These are phyloP conservation scores for Lepraria neglecta DNA, from an alignment of 495 filamentous ascomycete genomes.

Conservation along the genomic window DNA sequence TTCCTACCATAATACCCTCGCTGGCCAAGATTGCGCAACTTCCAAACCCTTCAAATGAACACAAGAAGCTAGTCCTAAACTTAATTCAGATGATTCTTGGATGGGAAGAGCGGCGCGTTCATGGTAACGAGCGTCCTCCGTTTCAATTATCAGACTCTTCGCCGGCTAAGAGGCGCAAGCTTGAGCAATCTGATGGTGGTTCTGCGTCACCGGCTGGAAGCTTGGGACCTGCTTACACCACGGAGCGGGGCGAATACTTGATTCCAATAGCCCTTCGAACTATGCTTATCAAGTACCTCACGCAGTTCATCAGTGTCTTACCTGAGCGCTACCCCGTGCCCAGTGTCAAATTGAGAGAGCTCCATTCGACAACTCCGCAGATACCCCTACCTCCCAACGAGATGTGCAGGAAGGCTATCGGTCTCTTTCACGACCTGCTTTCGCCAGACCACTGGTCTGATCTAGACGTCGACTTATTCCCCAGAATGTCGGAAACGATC, in stretches of 20 bases:
- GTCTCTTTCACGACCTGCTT: conserved; percentile 77
- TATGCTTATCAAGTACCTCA: conserved; percentile 84
- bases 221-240: conserved; percentile 43
- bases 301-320: conserved; percentile 87
- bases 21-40: conserved; percentile 81
- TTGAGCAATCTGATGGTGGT: conserved; percentile 48
- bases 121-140: conserved; percentile 39
- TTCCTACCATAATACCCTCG: conserved; percentile 79
- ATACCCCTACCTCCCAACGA: conserved; percentile 56
- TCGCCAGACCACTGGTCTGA: conserved; percentile 88
- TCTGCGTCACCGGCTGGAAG: conserved; percentile 39
- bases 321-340: conserved; percentile 73
- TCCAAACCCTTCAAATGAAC: conserved; percentile 83
- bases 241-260: conserved; percentile 60
- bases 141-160: conserved; percentile 60
- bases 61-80: conserved; percentile 83
- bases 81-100: conserved; percentile 83
- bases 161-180: conserved; percentile 66
- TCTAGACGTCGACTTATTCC: conserved; percentile 83
- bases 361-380: conserved; percentile 39
- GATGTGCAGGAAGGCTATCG: conserved; percentile 74
- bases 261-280: conserved; percentile 59
- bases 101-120: conserved; percentile 81
- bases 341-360: conserved; percentile 58
- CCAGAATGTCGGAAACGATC: conserved; percentile 79